Evolutionary conservation across 1,139 yeast genomes (phyloP), one percentile per base, ranked within the genome.

Genomic region (Zygosaccharomyces pseudobailii): DNA sequence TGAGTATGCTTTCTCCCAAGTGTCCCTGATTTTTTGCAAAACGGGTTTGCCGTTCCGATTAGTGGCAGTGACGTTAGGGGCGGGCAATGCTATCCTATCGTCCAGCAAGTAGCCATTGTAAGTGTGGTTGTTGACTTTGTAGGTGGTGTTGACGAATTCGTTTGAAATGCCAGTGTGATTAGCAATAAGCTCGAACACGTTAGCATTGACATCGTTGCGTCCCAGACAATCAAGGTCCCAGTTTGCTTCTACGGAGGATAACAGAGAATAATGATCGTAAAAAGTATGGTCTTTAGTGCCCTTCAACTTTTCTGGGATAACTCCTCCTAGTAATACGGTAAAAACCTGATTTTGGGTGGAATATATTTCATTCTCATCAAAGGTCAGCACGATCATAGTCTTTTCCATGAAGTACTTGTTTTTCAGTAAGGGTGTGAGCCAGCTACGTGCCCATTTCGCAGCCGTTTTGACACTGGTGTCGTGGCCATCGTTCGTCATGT

Each of bases 401-500:
- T 69, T 63, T 49, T 73, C 58, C 65, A 70, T 73, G 66, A 74
- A 75, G 65, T 72, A 71, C 31, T 62, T 59, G 63, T 73, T 71
- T 50, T 62, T 51, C 55, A 72, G 61, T 50, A 72, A 58, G 37
- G 77, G 77, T 45, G 59, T 65, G 51, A 75, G 57, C 67, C 73
- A 74, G 49, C 60, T 49, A 51, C 69, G 68, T 36, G 74, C 56
- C 79, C 79, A 74, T 45, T 56, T 50, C 46, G 75, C 75, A 13
- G 78, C 71, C 45, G 69, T 65, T 45, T 65, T 66, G 47, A 75
- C 70, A 51, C 67, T 72, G 37, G 73, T 54, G 59, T 73, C 76
- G 51, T 75, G 76, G 35, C 77, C 79, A 56, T 74, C 77, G 59
- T 73, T 67, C 51, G 75, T 66, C 74, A 73, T 71, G 65, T 74